phyloP scores from a whole-genome alignment of 2,329 filamentous ascomycete species.

The Trichoderma semiorbis region DNA sequence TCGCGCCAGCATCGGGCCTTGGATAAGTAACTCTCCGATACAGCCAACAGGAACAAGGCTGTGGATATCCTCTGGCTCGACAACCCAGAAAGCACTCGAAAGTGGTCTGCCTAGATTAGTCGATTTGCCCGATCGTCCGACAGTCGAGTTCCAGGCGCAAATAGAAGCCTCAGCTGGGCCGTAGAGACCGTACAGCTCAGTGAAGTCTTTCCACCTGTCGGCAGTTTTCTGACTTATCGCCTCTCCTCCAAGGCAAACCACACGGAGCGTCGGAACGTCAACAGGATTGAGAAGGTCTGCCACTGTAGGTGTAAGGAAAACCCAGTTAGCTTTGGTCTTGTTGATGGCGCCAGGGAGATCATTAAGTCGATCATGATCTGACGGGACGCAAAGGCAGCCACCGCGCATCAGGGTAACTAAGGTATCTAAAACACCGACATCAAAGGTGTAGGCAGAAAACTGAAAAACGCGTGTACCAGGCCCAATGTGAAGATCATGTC shows the following conservation, averaged over 20 bases:
- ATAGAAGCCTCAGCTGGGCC: slow-evolving; percentile 15
- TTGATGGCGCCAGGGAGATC: slow-evolving; percentile 19
- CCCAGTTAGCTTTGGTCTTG: slow-evolving; percentile 1
- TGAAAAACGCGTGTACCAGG: slow-evolving; percentile 19
- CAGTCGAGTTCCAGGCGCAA: slow-evolving; percentile 1
- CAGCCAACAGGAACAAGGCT: slow-evolving; percentile 21
- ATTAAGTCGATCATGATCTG: slow-evolving; percentile 18
- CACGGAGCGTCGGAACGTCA: neutral
- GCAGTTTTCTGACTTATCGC: slow-evolving; percentile 1
- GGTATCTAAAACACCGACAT: slow-evolving; percentile 21
- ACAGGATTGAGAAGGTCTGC: slow-evolving; percentile 12
- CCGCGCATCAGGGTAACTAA: slow-evolving; percentile 21
- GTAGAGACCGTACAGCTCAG: slow-evolving; percentile 1
- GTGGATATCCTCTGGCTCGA: slow-evolving; percentile 18
- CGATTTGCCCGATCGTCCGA: slow-evolving; percentile 4
- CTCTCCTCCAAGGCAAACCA: slow-evolving; percentile 8
- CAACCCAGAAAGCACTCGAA: slow-evolving; percentile 22
- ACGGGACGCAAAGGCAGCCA: slow-evolving; percentile 22
- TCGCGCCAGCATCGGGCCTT: slow-evolving; percentile 22
- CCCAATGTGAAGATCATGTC: neutral
- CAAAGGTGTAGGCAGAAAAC: slow-evolving; percentile 23
- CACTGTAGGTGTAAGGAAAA: slow-evolving; percentile 21
- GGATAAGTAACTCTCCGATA: slow-evolving; percentile 23
- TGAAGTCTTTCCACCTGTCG: neutral
- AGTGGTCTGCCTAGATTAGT: slow-evolving; percentile 16